Base-by-base conservation (phyloP, 257 asterid species). In the Scutellaria galericulata region DNA sequence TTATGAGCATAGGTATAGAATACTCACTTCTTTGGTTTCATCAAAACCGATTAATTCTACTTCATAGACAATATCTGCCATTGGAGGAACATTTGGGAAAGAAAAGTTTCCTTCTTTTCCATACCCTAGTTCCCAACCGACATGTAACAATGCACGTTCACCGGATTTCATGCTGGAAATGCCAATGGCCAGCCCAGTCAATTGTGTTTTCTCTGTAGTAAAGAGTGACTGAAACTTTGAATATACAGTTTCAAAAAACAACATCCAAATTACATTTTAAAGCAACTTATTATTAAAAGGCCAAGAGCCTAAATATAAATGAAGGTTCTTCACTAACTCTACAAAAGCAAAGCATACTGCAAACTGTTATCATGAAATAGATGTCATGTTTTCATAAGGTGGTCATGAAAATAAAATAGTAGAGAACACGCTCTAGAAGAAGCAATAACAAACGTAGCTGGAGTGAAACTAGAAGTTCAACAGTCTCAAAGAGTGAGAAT, bases 51-150 rank as follows among this genome's bases (percentile, higher is more conserved):
- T 92, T 78, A 95, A 79, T 88, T 95, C 99, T 27, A 84, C 98
- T 84, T 95, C 99, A 75, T 90, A 92, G 22, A 84, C 71, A 74
- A 95, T 82, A 72, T 92, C 87, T 15, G 96, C 96, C 92, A 84
- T 77, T 45, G 96, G 96, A 74, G 98, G 96, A 62, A 94, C 99
- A 81, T 94, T 94, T 68, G 99, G 99, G 79, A 91, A 94, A 62
- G 99, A 94, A 81, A 94, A 94, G 88, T 75, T 94, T 74, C 99
- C 99, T 84, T 89, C 95, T 79, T 91, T 85, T 73, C 99, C 98
- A 72, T 94, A 94, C 45, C 93, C 99, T 70, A 94, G 85, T 80
- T 94, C 98, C 96, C 97, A 89, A 45, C 95, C 90, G 68, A 91
- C 93, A 67, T 76, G 88, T 47, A 94, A 73, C 75, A 89, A 71